Percentiles rank a stretch among this genome's conserved stretches.
These are phyloP conservation scores for Collybia sordida DNA, from an alignment of 768 basidiomycete species.

Conservation along the genomic window DNA sequence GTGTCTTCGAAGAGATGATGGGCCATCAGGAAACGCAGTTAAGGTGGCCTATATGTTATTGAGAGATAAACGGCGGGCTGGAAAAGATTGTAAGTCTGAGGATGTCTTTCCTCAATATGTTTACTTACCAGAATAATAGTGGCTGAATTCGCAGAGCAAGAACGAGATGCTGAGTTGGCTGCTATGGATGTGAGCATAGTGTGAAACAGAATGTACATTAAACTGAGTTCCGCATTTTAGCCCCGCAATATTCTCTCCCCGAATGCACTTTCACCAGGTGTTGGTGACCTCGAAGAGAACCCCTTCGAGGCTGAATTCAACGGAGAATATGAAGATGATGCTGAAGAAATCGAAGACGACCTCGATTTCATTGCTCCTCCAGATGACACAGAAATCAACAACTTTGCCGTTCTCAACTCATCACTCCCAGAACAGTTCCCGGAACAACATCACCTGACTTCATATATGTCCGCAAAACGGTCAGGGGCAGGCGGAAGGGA, in stretches of 20 bases:
- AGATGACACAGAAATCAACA: conserved; percentile 39
- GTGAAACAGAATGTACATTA: conserved; percentile 5
- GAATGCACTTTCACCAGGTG: conserved; percentile 59
- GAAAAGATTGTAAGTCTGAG: conserved; percentile 77
- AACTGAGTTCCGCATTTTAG: conserved; percentile 32
- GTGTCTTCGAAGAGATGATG: conserved; percentile 79
- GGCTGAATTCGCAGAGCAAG: conserved; percentile 80
- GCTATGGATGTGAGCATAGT: conserved; percentile 69
- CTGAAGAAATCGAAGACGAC: conserved; percentile 35
- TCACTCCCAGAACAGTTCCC: conserved; percentile 69
- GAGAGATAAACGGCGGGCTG: conserved; percentile 81
- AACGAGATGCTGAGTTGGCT: conserved; percentile 77
- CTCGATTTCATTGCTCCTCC: conserved; percentile 33
- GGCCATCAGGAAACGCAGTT: conserved; percentile 85
- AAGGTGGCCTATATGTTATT: conserved; percentile 96
- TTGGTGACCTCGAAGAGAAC: conserved; percentile 67
- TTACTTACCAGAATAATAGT: conserved; percentile 36
- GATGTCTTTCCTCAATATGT: neutral
- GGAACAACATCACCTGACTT: conserved; percentile 67
- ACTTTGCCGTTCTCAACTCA: conserved; percentile 88
- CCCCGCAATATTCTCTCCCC: conserved; percentile 73
- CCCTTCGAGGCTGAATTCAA: conserved; percentile 80
- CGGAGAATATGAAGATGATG: conserved; percentile 54
- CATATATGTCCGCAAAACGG: conserved; percentile 59
- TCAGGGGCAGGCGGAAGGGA: conserved; percentile 40